Evolutionary conservation across 495 filamentous ascomycete species (phyloP).

Genomic region (Beverwykella pulmonaria): DNA sequence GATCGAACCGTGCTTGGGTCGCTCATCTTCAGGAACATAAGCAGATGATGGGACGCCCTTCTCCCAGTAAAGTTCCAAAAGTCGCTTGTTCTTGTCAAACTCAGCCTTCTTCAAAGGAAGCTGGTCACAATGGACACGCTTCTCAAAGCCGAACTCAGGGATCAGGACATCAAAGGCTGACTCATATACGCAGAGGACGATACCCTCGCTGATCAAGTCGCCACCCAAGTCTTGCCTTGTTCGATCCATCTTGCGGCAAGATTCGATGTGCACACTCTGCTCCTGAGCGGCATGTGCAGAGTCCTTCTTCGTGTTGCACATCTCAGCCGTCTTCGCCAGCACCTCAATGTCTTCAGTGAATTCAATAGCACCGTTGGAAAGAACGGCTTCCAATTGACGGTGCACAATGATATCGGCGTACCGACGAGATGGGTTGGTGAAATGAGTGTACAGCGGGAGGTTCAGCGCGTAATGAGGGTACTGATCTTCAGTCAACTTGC

Average conservation of each 20-base stretch:
- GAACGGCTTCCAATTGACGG: slow-evolving; percentile 85
- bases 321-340: slow-evolving; percentile 88
- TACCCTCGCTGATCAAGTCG: slow-evolving; percentile 94
- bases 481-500: slow-evolving; percentile 70
- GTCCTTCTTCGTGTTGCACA: slow-evolving; percentile 98
- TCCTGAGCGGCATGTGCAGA: slow-evolving; percentile 96
- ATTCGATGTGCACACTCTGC: slow-evolving; percentile 98
- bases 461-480: slow-evolving; percentile 90
- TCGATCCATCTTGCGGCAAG: slow-evolving; percentile 91
- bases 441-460: slow-evolving; percentile 92
- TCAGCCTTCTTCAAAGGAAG: slow-evolving; percentile 97
- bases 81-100: slow-evolving; percentile 89
- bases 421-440: slow-evolving; percentile 91
- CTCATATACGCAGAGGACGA: slow-evolving; percentile 96
- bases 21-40: slow-evolving; percentile 95
- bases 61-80: slow-evolving; percentile 98
- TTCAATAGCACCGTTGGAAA: slow-evolving; percentile 80
- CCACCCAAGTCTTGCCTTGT: slow-evolving; percentile 80
- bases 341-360: slow-evolving; percentile 88
- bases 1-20: slow-evolving; percentile 74
- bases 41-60: slow-evolving; percentile 96
- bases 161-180: slow-evolving; percentile 98
- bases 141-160: slow-evolving; percentile 97
- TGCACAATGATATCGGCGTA: slow-evolving; percentile 96
- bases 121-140: slow-evolving; percentile 98